Evolutionary conservation across 768 basidiomycete genomes (phyloP).

Genomic region (Podaxis rugospora): DNA sequence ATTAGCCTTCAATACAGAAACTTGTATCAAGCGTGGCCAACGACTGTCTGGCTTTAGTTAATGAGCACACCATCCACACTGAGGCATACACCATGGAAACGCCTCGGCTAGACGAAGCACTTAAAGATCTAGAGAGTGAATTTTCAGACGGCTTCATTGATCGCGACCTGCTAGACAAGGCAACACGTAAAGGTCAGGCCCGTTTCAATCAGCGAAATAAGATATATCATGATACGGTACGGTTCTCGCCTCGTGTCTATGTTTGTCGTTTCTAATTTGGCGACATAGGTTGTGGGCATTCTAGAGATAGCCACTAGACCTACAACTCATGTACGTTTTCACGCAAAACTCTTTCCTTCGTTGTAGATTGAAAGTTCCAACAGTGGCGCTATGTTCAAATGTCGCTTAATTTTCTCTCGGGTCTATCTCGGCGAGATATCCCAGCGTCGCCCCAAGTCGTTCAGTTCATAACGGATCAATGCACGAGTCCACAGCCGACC

Average conservation of each 20-base stretch:
- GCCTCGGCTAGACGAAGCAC: slow-evolving; percentile 42
- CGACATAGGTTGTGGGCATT: slow-evolving; percentile 50
- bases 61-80: slow-evolving; percentile 62
- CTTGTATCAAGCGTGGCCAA: slow-evolving; percentile 57
- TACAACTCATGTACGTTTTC: slow-evolving; percentile 62
- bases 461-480: slow-evolving; percentile 60
- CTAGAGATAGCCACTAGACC: slow-evolving; percentile 56
- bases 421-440: slow-evolving; percentile 61
- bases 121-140: slow-evolving; percentile 46
- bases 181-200: slow-evolving; percentile 33
- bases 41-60: slow-evolving; percentile 56
- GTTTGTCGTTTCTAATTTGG: slow-evolving; percentile 9
- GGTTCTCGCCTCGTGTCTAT: neutral
- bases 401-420: slow-evolving; percentile 55
- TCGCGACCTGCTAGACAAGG: slow-evolving; percentile 36
- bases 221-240: slow-evolving; percentile 47
- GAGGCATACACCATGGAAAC: slow-evolving; percentile 51
- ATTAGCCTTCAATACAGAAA: slow-evolving; percentile 73
- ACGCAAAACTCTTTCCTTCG: neutral
- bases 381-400: slow-evolving; percentile 85
- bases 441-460: slow-evolving; percentile 48
- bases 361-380: neutral
- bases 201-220: slow-evolving; percentile 42
- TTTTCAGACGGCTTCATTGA: slow-evolving; percentile 42
- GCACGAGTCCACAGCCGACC: slow-evolving; percentile 66